Evolutionary conservation across 768 basidiomycete species (phyloP), one percentile per base, ranked within the genome.

Genomic region (Leccinum arenicola): DNA sequence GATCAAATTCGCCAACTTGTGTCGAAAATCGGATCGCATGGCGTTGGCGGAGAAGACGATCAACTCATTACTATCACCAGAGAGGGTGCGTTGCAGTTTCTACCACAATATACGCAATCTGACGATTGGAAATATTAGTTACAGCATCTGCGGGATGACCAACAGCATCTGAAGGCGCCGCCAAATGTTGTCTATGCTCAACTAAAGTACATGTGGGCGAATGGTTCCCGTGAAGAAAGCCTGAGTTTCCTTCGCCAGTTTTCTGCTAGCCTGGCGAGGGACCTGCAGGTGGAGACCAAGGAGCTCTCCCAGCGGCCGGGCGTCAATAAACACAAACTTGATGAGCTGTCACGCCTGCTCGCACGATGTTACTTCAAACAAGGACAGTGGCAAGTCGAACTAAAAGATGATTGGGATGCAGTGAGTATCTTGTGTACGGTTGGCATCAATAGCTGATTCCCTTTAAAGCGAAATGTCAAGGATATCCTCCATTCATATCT

Each of bases 1-100:
- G 95, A 97, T 99, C 75, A 95, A 97, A 75, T 98, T 99, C 68
- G 93, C 96, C 3, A 98, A 99, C 67, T 78, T 98, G 1, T 98
- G 97, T 70, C 91, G 97, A 54, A 96, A 96, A 75, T 91, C 86
- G 17, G 94, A 96, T 52, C 86, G 97, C 6, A 92, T 98, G 84
- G 82, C 84, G n/a, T 77, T 99, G 52, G 95, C 96, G 0, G 95
- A 98, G 66, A 98, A 98, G 76, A 97, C 96, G 0, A 89, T 99
- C 67, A 92, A 95, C 63, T 96, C 94, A 0, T 75, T 99, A 1
- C 77, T 97, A 31, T 86, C 89, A 10, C 88, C 89, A 5, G 89
- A 89, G 55, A 76, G 84, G 65, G 84, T 87, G 64, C 50, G 80
- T 66, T n/a, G 15, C 40, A 19, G 7, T 48, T 52, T 54, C 33